Evolutionary conservation across 768 basidiomycete genomes (phyloP).

Genomic region (Podaxis rugospora): DNA sequence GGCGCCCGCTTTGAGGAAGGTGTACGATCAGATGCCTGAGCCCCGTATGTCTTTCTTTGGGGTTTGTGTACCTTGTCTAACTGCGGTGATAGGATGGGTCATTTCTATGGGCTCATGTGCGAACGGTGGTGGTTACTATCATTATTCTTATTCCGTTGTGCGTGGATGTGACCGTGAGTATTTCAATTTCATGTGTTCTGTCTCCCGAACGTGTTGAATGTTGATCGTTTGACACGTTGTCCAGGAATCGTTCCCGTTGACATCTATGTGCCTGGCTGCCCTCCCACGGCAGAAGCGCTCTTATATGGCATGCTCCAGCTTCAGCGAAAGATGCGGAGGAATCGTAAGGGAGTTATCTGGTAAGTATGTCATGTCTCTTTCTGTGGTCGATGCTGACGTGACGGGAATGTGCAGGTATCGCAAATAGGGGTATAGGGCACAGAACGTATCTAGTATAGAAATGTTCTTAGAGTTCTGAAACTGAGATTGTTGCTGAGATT

Average conservation of each 20-base stretch:
- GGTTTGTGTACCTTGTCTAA: neutral
- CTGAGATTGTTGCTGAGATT: neutral
- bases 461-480: neutral
- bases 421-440: slow-evolving; percentile 35
- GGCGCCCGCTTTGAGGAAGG: slow-evolving; percentile 96
- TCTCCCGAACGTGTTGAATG: slow-evolving; percentile 1
- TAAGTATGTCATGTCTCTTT: slow-evolving; percentile 27
- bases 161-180: slow-evolving; percentile 91
- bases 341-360: slow-evolving; percentile 86
- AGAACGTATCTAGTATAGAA: neutral
- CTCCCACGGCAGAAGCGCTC: slow-evolving; percentile 93
- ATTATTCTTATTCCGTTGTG: slow-evolving; percentile 98
- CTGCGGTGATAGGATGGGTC: slow-evolving; percentile 74
- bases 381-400: neutral
- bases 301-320: slow-evolving; percentile 96
- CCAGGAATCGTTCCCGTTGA: slow-evolving; percentile 95
- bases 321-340: slow-evolving; percentile 92
- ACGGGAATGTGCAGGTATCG: slow-evolving; percentile 41
- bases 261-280: slow-evolving; percentile 96
- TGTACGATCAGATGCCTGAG: slow-evolving; percentile 98
- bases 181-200: neutral
- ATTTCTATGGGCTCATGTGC: slow-evolving; percentile 99
- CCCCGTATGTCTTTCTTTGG: slow-evolving; percentile 54
- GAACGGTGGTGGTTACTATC: slow-evolving; percentile 96
- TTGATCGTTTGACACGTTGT: slow-evolving; percentile 8